These are phyloP conservation scores for Clohesyomyces aquaticus DNA, from an alignment of 495 filamentous ascomycete genomes.

Conservation along the genomic window DNA sequence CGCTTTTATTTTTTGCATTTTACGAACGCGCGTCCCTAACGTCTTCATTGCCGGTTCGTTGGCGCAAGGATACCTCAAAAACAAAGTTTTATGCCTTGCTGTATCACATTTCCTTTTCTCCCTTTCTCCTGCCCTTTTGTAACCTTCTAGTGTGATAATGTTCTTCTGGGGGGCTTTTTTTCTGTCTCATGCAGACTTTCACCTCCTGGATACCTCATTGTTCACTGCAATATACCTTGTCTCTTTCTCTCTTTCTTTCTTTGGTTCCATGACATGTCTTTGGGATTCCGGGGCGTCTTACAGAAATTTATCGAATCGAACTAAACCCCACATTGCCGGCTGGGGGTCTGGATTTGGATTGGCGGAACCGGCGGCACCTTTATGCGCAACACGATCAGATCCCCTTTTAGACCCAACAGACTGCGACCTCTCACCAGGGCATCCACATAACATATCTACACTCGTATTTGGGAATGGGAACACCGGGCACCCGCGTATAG, in stretches of 20 bases:
- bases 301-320: no score
- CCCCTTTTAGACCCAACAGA: slow-evolving; percentile 17
- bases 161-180: slow-evolving; percentile 9
- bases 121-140: slow-evolving; percentile 2
- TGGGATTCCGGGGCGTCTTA: not conserved
- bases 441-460: slow-evolving; percentile 1
- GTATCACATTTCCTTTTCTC: not conserved
- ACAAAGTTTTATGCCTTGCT: not conserved
- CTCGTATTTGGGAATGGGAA: slow-evolving; percentile 1
- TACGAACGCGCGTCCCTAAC: not conserved
- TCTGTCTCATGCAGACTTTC: slow-evolving; percentile 1
- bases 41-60: not conserved
- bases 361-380: not conserved
- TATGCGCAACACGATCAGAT: not conserved
- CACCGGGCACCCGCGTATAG: slow-evolving; percentile 6
- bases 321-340: no score
- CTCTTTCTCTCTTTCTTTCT: slow-evolving; percentile 4
- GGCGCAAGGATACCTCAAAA: slow-evolving; percentile 11
- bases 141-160: not conserved
- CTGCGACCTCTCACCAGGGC: slow-evolving; percentile 13
- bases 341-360: not conserved
- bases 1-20: not conserved
- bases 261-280: not conserved
- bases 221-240: slow-evolving; percentile 34
- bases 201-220: no score